Percentiles rank a stretch among this genome's conserved stretches.
Evolutionary conservation across 305 asterid species (phyloP).

Genomic region (Nicotiana rustica): DNA sequence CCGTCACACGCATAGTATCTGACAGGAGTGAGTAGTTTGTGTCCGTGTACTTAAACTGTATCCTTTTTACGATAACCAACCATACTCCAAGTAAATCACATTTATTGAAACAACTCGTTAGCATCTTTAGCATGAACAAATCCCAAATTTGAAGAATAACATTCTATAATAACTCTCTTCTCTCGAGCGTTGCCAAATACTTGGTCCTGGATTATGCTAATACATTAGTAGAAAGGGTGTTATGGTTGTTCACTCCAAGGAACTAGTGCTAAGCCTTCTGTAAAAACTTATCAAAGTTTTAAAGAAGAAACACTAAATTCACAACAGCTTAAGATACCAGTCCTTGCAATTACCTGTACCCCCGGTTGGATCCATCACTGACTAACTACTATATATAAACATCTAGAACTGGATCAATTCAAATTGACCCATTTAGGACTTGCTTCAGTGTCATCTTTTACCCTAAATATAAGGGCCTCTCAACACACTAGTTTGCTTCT

Average conservation of each 20-base stretch:
- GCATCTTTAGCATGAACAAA: background rate
- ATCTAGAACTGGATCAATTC: background rate
- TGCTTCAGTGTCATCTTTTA: background rate
- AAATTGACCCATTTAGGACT: background rate
- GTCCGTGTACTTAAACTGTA: background rate
- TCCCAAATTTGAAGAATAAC: background rate
- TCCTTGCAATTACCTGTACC: background rate
- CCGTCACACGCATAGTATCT: background rate
- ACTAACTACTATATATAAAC: background rate
- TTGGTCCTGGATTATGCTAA: background rate
- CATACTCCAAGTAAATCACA: background rate
- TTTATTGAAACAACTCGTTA: background rate
- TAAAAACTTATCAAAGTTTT: too few species aligned
- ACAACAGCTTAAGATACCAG: background rate
- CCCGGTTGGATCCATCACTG: background rate
- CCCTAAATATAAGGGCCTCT: background rate
- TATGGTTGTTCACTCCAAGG: background rate
- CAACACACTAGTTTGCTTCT: background rate
- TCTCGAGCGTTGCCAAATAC: background rate
- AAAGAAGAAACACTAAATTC: background rate
- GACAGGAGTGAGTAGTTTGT: constrained; percentile 2
- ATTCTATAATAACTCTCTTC: background rate
- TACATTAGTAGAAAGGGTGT: background rate
- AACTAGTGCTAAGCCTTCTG: background rate
- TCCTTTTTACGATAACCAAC: background rate